A percentile compares a stretch with the other conserved stretches of the same genome.
Conservation (phyloP, 179 eudicot species). For the Actinidia polygama region DNA sequence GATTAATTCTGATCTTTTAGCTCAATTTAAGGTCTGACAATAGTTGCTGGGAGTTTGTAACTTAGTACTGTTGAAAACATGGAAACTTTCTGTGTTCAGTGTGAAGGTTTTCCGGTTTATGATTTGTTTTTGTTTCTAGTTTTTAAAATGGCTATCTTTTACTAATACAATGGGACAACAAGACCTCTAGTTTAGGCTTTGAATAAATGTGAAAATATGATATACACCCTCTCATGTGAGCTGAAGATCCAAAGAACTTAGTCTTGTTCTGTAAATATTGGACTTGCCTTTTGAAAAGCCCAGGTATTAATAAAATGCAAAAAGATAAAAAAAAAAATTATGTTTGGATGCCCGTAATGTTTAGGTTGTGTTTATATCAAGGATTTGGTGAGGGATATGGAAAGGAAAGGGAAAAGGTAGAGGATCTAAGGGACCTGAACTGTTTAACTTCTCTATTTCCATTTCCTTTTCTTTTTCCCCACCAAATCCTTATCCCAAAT, state of each 20-base stretch:
- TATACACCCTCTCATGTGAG: not conserved
- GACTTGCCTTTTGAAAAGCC: not conserved
- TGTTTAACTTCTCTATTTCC: too few species aligned
- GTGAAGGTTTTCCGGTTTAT: not conserved
- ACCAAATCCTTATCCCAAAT: too few species aligned
- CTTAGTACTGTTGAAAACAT: not conserved
- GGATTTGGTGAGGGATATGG: too few species aligned
- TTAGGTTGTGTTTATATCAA: too few species aligned
- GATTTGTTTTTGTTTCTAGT: not conserved
- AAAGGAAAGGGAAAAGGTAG: too few species aligned
- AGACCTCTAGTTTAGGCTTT: slow-evolving; percentile 4
- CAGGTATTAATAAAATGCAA: too few species aligned
- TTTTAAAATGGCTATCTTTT: too few species aligned
- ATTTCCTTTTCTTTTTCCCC: too few species aligned
- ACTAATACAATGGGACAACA: not conserved
- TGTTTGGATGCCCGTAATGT: too few species aligned
- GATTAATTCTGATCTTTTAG: not conserved
- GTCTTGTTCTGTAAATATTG: not conserved
- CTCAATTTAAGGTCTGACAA: not conserved
- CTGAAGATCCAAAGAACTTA: not conserved
- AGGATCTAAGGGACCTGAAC: too few species aligned
- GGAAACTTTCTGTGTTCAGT: not conserved
- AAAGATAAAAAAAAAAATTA: too few species aligned
- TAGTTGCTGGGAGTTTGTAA: not conserved
- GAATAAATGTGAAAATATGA: not conserved